A percentile compares a stretch with the other conserved stretches of the same genome.
These are phyloP conservation scores for Kwoniella shivajii DNA, from an alignment of 1,284 basidiomycete genomes.

Conservation along the genomic window DNA sequence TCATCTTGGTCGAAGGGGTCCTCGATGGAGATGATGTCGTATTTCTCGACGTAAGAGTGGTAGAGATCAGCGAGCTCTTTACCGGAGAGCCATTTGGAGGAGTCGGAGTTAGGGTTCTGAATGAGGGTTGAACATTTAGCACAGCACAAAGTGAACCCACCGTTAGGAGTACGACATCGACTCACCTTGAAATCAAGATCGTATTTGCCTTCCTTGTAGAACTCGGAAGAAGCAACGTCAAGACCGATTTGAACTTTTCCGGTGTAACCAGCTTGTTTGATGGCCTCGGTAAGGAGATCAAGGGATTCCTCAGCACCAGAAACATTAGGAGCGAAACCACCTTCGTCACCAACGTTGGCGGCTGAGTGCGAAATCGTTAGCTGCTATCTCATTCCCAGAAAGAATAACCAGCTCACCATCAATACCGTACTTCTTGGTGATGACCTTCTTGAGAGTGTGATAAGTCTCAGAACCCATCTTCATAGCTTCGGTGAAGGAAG, in stretches of 20 bases:
- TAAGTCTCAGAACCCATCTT: slow-evolving; percentile 98
- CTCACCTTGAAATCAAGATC: slow-evolving; percentile 83
- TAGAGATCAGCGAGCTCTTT: slow-evolving; percentile 92
- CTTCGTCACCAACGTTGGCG: slow-evolving; percentile 99
- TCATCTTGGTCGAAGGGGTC: slow-evolving; percentile 99
- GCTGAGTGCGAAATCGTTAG: slow-evolving; percentile 58
- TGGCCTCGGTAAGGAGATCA: slow-evolving; percentile 92
- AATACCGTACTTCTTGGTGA: slow-evolving; percentile 98
- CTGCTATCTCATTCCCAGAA: neutral
- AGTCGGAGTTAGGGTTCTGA: slow-evolving; percentile 99
- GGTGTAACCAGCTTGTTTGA: slow-evolving; percentile 96
- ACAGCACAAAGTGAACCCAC: neutral
- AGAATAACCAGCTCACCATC: slow-evolving; percentile 67
- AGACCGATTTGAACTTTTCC: slow-evolving; percentile 99
- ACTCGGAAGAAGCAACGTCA: slow-evolving; percentile 98
- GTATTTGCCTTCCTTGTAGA: slow-evolving; percentile 99
- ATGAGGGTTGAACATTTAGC: no score
- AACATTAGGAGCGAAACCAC: slow-evolving; percentile 99
- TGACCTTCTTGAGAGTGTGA: slow-evolving; percentile 99
- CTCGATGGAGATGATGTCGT: slow-evolving; percentile 96
- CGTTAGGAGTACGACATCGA: neutral
- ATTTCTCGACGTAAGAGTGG: slow-evolving; percentile 81
- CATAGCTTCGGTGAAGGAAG: slow-evolving; percentile 93
- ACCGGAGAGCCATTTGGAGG: slow-evolving; percentile 93
- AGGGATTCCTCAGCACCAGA: slow-evolving; percentile 95